Conservation (phyloP, 164 flowering plant genomes). For the Magnolia sinica region DNA sequence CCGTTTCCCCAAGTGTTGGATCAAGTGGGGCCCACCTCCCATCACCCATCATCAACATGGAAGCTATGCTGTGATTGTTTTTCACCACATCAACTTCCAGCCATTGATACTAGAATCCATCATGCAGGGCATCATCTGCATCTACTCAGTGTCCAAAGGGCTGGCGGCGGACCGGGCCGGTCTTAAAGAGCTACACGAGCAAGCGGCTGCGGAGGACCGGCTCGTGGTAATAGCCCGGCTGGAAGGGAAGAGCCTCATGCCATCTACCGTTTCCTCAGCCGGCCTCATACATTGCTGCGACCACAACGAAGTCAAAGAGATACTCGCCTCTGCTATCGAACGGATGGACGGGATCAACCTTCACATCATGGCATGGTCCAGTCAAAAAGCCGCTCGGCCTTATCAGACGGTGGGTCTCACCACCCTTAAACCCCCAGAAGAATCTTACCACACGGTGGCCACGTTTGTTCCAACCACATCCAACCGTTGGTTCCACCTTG, state of each 20-base stretch:
- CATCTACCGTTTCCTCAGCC: slow-evolving; percentile 33
- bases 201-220: slow-evolving; percentile 27
- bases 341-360: slow-evolving; percentile 34
- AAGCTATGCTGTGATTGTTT: too few species aligned
- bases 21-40: too few species aligned
- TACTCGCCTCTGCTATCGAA: slow-evolving; percentile 33
- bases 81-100: too few species aligned
- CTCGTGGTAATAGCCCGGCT: slow-evolving; percentile 45
- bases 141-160: slow-evolving; percentile 35
- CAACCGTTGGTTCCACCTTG: background rate
- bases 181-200: slow-evolving; percentile 29
- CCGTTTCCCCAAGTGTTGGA: too few species aligned
- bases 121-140: slow-evolving; percentile 46
- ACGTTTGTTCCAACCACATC: background rate
- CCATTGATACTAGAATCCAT: background rate
- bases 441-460: background rate
- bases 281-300: slow-evolving; percentile 53
- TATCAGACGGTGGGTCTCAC: background rate
- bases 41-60: too few species aligned
- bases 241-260: slow-evolving; percentile 52
- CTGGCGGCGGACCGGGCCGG: slow-evolving; percentile 56
- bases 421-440: background rate
- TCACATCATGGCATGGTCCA: slow-evolving; percentile 47
- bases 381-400: background rate
- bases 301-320: slow-evolving; percentile 35